Conservation (phyloP, 805 yeast genomes). For the Tetrapisispora iriomotensis region DNA sequence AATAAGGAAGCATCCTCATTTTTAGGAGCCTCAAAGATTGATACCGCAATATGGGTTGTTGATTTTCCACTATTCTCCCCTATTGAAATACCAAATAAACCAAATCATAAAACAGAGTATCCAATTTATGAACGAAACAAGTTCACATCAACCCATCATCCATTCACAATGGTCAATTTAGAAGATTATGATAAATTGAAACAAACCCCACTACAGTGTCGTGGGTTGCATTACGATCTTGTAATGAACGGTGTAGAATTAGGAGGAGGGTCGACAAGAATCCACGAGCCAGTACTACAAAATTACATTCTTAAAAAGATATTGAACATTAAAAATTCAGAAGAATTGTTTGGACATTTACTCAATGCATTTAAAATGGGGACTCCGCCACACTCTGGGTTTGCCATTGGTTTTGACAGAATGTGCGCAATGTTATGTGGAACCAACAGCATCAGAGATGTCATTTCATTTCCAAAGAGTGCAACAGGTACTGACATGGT, state of each 20-base stretch:
- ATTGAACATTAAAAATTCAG: conserved; percentile 48
- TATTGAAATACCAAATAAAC: conserved; percentile 29
- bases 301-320: conserved; percentile 57
- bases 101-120: conserved; percentile 30
- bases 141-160: conserved; percentile 82
- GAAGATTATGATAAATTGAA: conserved; percentile 52
- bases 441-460: conserved; percentile 72
- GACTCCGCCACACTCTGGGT: conserved; percentile 98
- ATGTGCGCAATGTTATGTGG: conserved; percentile 86
- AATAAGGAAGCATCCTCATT: conserved; percentile 34
- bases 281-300: conserved; percentile 79
- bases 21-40: conserved; percentile 12
- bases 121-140: conserved; percentile 48
- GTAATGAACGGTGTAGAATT: conserved; percentile 91
- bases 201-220: conserved; percentile 48
- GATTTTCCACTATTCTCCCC: conserved; percentile 92
- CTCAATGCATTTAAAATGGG: conserved; percentile 76
- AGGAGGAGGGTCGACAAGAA: conserved; percentile 96
- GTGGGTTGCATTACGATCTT: conserved; percentile 89
- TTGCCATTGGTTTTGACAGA: conserved; percentile 92
- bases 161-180: conserved; percentile 84
- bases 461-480: conserved; percentile 92
- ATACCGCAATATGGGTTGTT: conserved; percentile 74
- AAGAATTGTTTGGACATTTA: conserved; percentile 73
- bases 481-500: conserved; percentile 81